Evolutionary conservation across 2,329 filamentous ascomycete genomes (phyloP).

Genomic region (Helotiales sp.): DNA sequence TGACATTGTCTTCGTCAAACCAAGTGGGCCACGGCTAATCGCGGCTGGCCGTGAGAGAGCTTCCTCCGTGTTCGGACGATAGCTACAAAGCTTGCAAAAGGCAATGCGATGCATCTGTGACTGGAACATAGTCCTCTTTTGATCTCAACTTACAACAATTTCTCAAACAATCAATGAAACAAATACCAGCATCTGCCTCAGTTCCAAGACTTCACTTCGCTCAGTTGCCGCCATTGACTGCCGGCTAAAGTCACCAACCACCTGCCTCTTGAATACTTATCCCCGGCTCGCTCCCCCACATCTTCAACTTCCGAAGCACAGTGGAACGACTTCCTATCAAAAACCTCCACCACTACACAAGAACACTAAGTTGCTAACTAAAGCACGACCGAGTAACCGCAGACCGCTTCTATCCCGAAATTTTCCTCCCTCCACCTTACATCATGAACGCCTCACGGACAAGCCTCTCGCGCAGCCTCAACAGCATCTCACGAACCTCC

Average conservation of each 20-base stretch:
- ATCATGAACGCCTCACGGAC: slow-evolving; percentile 30
- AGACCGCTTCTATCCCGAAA: not conserved
- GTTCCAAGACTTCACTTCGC: not conserved
- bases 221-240: slow-evolving; percentile 5
- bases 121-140: not conserved
- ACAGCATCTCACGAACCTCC: slow-evolving; percentile 6
- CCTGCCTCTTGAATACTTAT: slow-evolving; percentile 8
- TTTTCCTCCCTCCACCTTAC: slow-evolving; percentile 8
- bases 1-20: not conserved
- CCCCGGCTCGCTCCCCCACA: slow-evolving; percentile 6
- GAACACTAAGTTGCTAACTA: not conserved
- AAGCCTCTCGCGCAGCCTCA: slow-evolving; percentile 22
- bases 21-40: not conserved
- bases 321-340: slow-evolving; percentile 7
- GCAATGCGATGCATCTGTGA: not conserved
- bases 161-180: not conserved
- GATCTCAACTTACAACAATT: not conserved
- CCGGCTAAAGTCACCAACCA: slow-evolving; percentile 14
- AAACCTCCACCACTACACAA: slow-evolving; percentile 2
- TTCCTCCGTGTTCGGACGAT: slow-evolving; percentile 17
- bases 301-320: not conserved
- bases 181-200: not conserved
- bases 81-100: slow-evolving; percentile 10
- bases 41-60: slow-evolving; percentile 5
- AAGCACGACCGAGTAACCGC: slow-evolving; percentile 6